Conservation (phyloP, 2,329 filamentous ascomycete species). For the Aaosphaeria arxii region DNA sequence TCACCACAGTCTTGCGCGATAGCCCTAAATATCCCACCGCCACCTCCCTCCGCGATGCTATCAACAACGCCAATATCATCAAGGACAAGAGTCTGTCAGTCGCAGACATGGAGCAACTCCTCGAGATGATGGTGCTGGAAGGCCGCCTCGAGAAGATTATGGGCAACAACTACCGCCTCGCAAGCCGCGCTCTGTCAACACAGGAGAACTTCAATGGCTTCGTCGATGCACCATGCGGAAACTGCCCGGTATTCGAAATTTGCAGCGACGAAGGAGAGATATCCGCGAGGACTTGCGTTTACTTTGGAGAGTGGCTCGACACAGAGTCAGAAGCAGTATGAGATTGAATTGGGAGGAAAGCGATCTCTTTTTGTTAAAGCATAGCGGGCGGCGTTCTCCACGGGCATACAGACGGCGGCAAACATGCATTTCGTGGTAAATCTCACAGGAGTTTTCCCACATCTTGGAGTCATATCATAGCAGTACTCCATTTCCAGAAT, state of each 20-base stretch:
- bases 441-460: too few relatives aligned
- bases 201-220: constrained; percentile 67
- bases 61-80: constrained; percentile 67
- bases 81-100: constrained; percentile 63
- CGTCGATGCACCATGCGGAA: constrained; percentile 85
- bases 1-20: constrained; percentile 42
- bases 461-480: too few relatives aligned
- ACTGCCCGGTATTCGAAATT: constrained; percentile 88
- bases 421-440: too few relatives aligned
- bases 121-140: constrained; percentile 88
- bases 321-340: constrained; percentile 25
- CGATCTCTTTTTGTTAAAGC: too few relatives aligned
- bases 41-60: constrained; percentile 69
- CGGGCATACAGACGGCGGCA: too few relatives aligned
- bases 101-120: constrained; percentile 76
- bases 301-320: constrained; percentile 80
- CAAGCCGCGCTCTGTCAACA: constrained; percentile 33
- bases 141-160: constrained; percentile 69
- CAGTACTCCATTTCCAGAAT: too few relatives aligned
- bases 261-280: constrained; percentile 90
- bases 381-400: too few relatives aligned
- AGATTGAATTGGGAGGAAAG: not conserved
- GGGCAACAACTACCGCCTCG: constrained; percentile 49
- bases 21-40: constrained; percentile 80
- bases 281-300: constrained; percentile 84